These are phyloP conservation scores for Murraya paniculata DNA, from an alignment of 345 rosid species.

Conservation along the genomic window DNA sequence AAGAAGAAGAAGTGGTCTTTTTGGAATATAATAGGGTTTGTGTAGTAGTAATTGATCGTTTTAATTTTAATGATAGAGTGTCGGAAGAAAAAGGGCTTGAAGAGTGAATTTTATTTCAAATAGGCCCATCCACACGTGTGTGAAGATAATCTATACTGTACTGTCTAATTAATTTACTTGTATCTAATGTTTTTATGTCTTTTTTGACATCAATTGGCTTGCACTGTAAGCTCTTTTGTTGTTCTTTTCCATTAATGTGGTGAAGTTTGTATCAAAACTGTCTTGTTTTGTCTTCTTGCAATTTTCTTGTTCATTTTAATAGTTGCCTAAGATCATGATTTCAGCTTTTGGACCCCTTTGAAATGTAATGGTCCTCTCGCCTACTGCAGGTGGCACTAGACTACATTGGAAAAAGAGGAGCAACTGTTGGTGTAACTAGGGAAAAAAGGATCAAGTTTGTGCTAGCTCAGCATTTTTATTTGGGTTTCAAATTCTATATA, in stretches of 20 bases:
- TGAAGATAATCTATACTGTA: neutral
- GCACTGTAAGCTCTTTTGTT: neutral
- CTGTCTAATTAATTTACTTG: neutral
- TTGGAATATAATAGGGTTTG: no score
- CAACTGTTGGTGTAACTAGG: slow-evolving; percentile 91
- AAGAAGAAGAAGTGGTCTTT: no score
- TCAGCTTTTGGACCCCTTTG: neutral
- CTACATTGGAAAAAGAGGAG: slow-evolving; percentile 96
- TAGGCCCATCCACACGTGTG: no score
- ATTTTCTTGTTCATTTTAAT: neutral
- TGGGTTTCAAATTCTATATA: slow-evolving; percentile 15
- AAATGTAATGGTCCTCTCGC: neutral
- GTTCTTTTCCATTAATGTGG: neutral
- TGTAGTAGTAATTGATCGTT: no score
- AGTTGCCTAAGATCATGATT: neutral
- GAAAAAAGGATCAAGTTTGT: slow-evolving; percentile 95
- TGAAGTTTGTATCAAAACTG: neutral
- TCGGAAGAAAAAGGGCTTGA: no score
- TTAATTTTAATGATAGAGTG: no score
- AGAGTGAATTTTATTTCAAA: no score
- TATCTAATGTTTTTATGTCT: neutral
- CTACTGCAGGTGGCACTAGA: slow-evolving; percentile 89
- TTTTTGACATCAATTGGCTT: neutral
- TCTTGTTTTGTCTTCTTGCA: neutral
- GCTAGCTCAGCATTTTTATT: slow-evolving; percentile 19